A percentile compares a stretch with the other conserved stretches of the same genome.
Conservation (phyloP, 305 asterid species). For the Fraxinus sp. region DNA sequence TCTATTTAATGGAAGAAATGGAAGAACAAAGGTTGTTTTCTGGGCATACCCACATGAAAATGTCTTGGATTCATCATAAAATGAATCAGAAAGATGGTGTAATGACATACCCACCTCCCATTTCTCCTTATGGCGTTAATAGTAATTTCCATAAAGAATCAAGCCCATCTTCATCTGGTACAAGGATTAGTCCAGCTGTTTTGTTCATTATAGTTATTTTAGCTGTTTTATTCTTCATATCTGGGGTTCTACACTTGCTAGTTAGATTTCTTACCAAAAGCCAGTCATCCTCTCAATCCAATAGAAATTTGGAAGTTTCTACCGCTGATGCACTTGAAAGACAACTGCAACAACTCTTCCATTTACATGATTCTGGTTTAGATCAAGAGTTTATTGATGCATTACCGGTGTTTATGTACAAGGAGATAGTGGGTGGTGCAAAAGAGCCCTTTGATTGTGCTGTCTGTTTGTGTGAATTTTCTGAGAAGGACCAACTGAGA, state of each 20-base stretch:
- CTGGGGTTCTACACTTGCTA: slow-evolving; percentile 82
- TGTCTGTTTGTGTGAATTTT: slow-evolving; percentile 85
- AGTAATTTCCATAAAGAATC: slow-evolving; percentile 48
- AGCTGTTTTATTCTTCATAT: slow-evolving; percentile 76
- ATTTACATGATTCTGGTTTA: slow-evolving; percentile 88
- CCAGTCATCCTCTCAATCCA: slow-evolving; percentile 49
- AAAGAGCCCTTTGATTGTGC: slow-evolving; percentile 96
- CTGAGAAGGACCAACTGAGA: slow-evolving; percentile 75
- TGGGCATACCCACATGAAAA: slow-evolving; percentile 38
- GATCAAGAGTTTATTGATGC: slow-evolving; percentile 93
- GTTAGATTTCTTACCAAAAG: slow-evolving; percentile 66
- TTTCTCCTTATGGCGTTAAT: slow-evolving; percentile 42
- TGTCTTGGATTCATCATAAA: slow-evolving; percentile 37
- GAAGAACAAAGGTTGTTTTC: slow-evolving; percentile 32
- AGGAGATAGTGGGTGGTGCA: slow-evolving; percentile 86
- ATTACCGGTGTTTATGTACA: slow-evolving; percentile 76
- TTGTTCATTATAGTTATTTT: slow-evolving; percentile 69
- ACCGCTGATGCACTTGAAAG: slow-evolving; percentile 62
- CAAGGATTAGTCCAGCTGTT: slow-evolving; percentile 72
- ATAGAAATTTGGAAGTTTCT: slow-evolving; percentile 48
- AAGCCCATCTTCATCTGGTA: slow-evolving; percentile 49
- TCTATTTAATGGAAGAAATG: slow-evolving; percentile 30
- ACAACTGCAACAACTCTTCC: slow-evolving; percentile 92
- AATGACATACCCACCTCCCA: slow-evolving; percentile 43
- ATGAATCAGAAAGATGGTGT: slow-evolving; percentile 34